Conservation (phyloP, 495 filamentous ascomycete genomes). For the Penicillium bialowiezense region DNA sequence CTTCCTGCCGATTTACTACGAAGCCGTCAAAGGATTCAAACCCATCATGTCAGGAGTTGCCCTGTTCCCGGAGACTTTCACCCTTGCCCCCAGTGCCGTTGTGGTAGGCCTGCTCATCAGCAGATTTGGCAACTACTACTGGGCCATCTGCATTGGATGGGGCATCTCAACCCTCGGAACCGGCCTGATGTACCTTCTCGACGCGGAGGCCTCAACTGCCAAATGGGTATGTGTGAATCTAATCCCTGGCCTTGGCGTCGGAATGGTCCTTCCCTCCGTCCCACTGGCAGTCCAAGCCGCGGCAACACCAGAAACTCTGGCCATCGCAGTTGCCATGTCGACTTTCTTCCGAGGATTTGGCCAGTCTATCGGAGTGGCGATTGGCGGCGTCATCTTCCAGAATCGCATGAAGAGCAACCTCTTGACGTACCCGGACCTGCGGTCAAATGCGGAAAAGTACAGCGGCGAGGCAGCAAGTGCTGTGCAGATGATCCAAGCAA, state of each 20-base stretch:
- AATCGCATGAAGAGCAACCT: constrained; percentile 9
- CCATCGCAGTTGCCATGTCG: constrained; percentile 38
- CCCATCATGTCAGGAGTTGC: constrained; percentile 42
- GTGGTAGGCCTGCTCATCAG: constrained; percentile 26
- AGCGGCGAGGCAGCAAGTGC: neutral
- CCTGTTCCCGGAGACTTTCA: constrained; percentile 47
- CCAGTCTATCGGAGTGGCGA: constrained; percentile 42
- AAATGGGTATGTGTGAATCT: constrained; percentile 41
- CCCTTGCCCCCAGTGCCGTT: constrained; percentile 34
- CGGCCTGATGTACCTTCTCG: constrained; percentile 33
- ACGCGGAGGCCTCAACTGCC: constrained; percentile 25
- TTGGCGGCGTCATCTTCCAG: constrained; percentile 38
- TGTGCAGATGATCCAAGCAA: neutral
- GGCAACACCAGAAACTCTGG: constrained; percentile 25
- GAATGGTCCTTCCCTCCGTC: constrained; percentile 39
- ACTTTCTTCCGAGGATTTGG: constrained; percentile 43
- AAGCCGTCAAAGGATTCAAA: constrained; percentile 43
- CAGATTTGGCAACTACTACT: constrained; percentile 35
- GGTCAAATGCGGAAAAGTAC: neutral
- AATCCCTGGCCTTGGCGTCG: constrained; percentile 36
- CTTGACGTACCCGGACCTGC: neutral
- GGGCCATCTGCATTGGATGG: constrained; percentile 45
- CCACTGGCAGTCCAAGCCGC: constrained; percentile 39
- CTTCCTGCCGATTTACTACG: constrained; percentile 46
- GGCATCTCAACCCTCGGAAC: constrained; percentile 35